Evolutionary conservation across 139 green algal genomes (phyloP).

Genomic region (Picochlorum sp.): DNA sequence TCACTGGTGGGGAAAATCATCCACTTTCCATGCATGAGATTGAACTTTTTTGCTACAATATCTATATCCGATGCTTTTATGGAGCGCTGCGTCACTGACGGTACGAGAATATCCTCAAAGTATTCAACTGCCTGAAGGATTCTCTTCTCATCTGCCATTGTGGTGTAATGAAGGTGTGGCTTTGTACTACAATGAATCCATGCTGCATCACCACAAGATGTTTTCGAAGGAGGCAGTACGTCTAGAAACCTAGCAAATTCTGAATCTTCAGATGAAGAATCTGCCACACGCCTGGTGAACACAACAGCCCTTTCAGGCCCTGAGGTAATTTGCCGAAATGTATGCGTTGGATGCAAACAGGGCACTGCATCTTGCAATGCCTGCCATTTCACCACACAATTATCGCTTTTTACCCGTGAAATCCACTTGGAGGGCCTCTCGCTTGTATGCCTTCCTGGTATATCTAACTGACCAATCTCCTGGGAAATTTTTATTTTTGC

Average conservation of each 20-base stretch:
- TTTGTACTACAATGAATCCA: constrained; percentile 16
- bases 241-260: constrained; percentile 11
- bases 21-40: constrained; percentile 23
- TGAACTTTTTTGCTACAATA: constrained; percentile 13
- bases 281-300: background rate
- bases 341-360: constrained; percentile 29
- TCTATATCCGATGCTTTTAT: constrained; percentile 14
- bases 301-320: constrained; percentile 30
- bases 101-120: constrained; percentile 13
- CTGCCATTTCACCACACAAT: constrained; percentile 12
- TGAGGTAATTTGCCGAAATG: constrained; percentile 9
- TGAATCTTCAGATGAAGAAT: background rate
- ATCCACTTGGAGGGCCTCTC: constrained; percentile 11
- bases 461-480: background rate
- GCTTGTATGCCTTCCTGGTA: background rate
- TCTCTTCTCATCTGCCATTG: constrained; percentile 11
- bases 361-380: constrained; percentile 24
- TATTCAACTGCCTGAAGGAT: constrained; percentile 22
- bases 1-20: constrained; percentile 18
- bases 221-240: constrained; percentile 17
- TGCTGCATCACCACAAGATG: constrained; percentile 24
- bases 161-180: background rate
- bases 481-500: constrained; percentile 20
- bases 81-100: too few relatives aligned
- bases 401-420: constrained; percentile 14